Percentiles rank a stretch among this genome's conserved stretches.
These are phyloP conservation scores for Naganishia cerealis DNA, from an alignment of 1,284 basidiomycete species.

Conservation along the genomic window DNA sequence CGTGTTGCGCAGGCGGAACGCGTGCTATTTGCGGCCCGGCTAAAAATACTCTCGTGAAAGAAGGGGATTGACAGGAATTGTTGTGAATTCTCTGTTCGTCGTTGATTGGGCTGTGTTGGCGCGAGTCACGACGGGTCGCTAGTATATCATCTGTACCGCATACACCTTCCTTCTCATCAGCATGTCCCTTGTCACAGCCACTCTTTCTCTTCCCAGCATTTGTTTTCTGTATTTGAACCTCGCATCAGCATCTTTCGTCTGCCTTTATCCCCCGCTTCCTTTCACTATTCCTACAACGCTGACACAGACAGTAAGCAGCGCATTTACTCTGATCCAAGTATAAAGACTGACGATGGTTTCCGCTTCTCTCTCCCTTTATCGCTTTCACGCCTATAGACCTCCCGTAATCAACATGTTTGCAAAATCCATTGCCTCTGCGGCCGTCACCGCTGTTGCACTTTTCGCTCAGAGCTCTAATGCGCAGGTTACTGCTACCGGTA, in stretches of 20 bases:
- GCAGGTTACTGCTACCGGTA: constrained; percentile 31
- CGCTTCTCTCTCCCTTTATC: background rate
- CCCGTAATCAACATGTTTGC: constrained; percentile 15
- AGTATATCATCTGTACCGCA: too few relatives aligned
- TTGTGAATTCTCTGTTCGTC: too few relatives aligned
- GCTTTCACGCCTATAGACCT: background rate
- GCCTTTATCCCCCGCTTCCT: background rate
- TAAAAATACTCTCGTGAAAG: too few relatives aligned
- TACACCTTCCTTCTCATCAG: background rate
- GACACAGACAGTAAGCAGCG: constrained; percentile 1
- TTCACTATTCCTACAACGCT: background rate
- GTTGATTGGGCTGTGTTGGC: too few relatives aligned
- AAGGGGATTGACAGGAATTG: too few relatives aligned
- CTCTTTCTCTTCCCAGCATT: background rate
- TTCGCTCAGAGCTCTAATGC: constrained; percentile 19
- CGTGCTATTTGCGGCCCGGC: too few relatives aligned
- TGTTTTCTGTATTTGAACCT: background rate
- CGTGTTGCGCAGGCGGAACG: too few relatives aligned
- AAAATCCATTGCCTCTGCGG: constrained; percentile 16
- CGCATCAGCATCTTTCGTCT: background rate
- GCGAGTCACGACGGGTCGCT: too few relatives aligned
- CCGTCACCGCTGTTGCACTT: constrained; percentile 17
- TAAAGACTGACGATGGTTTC: background rate
- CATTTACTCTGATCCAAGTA: background rate
- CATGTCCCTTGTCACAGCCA: background rate